Conservation (phyloP, 2,329 filamentous ascomycete species). For the Escovopsis sp. region DNA sequence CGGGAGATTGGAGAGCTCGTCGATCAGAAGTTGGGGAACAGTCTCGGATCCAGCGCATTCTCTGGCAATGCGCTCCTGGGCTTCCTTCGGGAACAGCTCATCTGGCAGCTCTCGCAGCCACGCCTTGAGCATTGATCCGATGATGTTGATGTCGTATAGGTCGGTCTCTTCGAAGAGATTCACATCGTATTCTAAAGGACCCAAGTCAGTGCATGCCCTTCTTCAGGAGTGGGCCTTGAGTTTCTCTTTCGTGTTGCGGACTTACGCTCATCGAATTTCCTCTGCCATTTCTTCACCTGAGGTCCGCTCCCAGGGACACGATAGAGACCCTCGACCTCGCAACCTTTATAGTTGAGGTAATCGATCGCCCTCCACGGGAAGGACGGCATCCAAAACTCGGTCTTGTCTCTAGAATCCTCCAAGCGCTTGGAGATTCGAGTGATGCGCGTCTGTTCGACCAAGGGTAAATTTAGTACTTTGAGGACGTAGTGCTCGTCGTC, state of each 20-base stretch:
- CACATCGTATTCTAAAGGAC: constrained; percentile 62
- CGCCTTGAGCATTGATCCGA: constrained; percentile 89
- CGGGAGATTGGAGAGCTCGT: constrained; percentile 84
- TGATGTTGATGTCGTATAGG: constrained; percentile 90
- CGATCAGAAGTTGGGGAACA: constrained; percentile 73
- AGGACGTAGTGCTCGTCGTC: constrained; percentile 75
- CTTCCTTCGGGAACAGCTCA: constrained; percentile 75
- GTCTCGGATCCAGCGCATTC: constrained; percentile 65
- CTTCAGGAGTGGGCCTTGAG: too few relatives aligned
- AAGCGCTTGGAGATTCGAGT: constrained; percentile 84
- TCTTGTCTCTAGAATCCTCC: constrained; percentile 82
- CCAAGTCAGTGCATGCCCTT: too few relatives aligned
- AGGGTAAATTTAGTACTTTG: constrained; percentile 70
- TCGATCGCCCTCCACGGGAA: constrained; percentile 93
- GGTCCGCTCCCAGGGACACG: constrained; percentile 80
- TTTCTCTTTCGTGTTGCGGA: too few relatives aligned
- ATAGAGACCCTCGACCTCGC: constrained; percentile 86
- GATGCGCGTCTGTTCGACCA: constrained; percentile 77
- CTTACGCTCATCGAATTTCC: constrained; percentile 71
- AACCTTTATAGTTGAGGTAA: constrained; percentile 88
- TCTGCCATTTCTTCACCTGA: constrained; percentile 86
- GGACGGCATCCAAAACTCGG: constrained; percentile 96
- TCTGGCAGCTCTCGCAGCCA: constrained; percentile 93
- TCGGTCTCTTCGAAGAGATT: constrained; percentile 78
- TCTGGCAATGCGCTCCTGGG: constrained; percentile 64